These are phyloP conservation scores for Huntiella abstrusa DNA, from an alignment of 2,329 filamentous ascomycete species.

Conservation along the genomic window DNA sequence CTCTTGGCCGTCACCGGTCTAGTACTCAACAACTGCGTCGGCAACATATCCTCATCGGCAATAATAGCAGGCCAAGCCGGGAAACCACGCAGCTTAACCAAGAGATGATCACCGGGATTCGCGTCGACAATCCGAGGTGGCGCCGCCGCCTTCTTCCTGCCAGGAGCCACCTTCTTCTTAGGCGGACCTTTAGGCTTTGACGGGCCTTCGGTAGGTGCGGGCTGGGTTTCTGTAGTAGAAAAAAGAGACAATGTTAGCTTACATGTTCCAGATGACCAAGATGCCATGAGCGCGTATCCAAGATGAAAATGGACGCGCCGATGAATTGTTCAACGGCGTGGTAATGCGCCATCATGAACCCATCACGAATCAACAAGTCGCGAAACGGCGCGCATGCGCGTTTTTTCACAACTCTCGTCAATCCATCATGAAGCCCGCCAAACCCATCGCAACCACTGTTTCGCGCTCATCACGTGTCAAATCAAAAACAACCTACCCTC, in stretches of 20 bases:
- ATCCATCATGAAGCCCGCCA: too few relatives aligned
- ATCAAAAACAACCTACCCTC: too few relatives aligned
- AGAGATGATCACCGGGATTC: conserved; percentile 77
- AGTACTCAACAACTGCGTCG: conserved; percentile 51
- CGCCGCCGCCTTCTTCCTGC: conserved; percentile 67
- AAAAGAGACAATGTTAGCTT: background rate
- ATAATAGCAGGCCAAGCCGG: conserved; percentile 89
- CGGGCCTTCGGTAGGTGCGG: background rate
- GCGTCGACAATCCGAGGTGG: conserved; percentile 55
- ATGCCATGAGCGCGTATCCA: too few relatives aligned
- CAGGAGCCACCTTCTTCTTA: conserved; percentile 55
- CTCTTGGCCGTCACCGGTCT: conserved; percentile 72
- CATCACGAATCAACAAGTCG: too few relatives aligned
- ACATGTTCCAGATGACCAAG: too few relatives aligned
- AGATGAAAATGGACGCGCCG: too few relatives aligned
- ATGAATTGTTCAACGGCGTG: too few relatives aligned
- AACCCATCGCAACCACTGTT: too few relatives aligned
- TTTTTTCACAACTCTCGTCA: too few relatives aligned
- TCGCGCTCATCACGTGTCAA: too few relatives aligned
- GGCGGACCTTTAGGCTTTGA: conserved; percentile 19
- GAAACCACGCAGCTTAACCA: conserved; percentile 86
- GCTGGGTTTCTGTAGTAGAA: background rate
- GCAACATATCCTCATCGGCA: conserved; percentile 87
- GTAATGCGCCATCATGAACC: too few relatives aligned
- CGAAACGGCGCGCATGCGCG: too few relatives aligned